A percentile compares a stretch with the other conserved stretches of the same genome.
These are phyloP conservation scores for Boletus pseudo-olivaceus DNA, from an alignment of 768 basidiomycete species.

Conservation along the genomic window DNA sequence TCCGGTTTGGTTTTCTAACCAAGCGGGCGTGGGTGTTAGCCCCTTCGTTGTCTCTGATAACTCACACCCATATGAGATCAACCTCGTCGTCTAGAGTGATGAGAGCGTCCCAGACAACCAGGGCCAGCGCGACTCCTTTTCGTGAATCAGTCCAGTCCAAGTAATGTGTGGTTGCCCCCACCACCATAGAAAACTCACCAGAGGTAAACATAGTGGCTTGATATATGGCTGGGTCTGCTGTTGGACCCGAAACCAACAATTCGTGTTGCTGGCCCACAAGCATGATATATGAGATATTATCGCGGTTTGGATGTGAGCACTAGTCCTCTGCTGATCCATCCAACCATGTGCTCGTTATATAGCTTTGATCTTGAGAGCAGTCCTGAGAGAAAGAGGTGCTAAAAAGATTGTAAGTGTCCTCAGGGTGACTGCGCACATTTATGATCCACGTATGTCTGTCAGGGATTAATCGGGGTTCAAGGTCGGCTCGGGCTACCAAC, in stretches of 20 bases:
- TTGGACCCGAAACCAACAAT: conserved; percentile 2
- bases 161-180: neutral
- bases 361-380: neutral
- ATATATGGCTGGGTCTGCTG: neutral
- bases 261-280: neutral
- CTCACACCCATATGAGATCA: conserved; percentile 21
- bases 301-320: neutral
- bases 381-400: neutral
- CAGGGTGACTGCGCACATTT: neutral
- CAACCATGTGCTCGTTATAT: neutral
- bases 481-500: neutral
- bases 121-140: conserved; percentile 7
- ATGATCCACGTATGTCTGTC: neutral
- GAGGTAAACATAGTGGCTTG: conserved; percentile 5
- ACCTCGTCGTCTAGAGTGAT: conserved; percentile 19
- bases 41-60: neutral
- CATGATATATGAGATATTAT: conserved; percentile 1
- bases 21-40: neutral
- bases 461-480: neutral
- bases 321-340: neutral
- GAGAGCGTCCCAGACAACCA: conserved; percentile 16
- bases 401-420: too few relatives aligned
- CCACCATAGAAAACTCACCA: conserved; percentile 7
- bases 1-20: conserved; percentile 6
- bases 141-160: neutral